Conservation (phyloP, 2,329 filamentous ascomycete species). For the Clathrospora elynae region DNA sequence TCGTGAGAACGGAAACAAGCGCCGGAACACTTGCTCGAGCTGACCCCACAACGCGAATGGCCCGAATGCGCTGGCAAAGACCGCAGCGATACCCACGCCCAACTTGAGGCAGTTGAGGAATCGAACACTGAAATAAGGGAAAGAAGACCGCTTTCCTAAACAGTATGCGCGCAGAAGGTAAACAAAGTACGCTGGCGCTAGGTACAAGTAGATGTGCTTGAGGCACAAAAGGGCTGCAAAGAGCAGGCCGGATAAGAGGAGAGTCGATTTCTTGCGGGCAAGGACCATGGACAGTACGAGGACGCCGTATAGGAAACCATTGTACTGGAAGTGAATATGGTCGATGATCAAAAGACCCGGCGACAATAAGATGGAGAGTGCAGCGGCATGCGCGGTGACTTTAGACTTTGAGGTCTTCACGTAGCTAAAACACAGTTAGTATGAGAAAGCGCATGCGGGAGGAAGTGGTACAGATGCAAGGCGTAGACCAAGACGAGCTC, state of each 20-base stretch:
- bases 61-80: conserved; percentile 83
- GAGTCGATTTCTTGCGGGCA: conserved; percentile 73
- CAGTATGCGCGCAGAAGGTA: conserved; percentile 91
- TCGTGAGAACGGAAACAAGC: conserved; percentile 91
- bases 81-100: conserved; percentile 69
- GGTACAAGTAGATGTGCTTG: conserved; percentile 97
- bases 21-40: conserved; percentile 78
- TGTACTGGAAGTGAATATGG: conserved; percentile 99
- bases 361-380: conserved; percentile 86
- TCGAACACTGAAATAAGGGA: conserved; percentile 68
- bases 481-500: conserved; percentile 85
- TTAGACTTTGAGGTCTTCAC: conserved; percentile 76
- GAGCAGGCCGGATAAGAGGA: conserved; percentile 77
- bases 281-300: conserved; percentile 85
- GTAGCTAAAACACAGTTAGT: conserved; percentile 60
- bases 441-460: background rate
- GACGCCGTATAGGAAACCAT: conserved; percentile 93
- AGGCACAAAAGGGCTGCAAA: conserved; percentile 89
- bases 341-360: conserved; percentile 96
- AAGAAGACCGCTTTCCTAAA: conserved; percentile 74
- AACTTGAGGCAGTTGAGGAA: conserved; percentile 84
- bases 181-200: conserved; percentile 94
- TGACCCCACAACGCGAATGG: conserved; percentile 84
- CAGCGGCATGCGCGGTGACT: conserved; percentile 80
- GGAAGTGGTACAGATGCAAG: conserved; percentile 67